A percentile compares a stretch with the other conserved stretches of the same genome.
Evolutionary conservation across 805 yeast species (phyloP).

Genomic region (Deakozyma indianensis): DNA sequence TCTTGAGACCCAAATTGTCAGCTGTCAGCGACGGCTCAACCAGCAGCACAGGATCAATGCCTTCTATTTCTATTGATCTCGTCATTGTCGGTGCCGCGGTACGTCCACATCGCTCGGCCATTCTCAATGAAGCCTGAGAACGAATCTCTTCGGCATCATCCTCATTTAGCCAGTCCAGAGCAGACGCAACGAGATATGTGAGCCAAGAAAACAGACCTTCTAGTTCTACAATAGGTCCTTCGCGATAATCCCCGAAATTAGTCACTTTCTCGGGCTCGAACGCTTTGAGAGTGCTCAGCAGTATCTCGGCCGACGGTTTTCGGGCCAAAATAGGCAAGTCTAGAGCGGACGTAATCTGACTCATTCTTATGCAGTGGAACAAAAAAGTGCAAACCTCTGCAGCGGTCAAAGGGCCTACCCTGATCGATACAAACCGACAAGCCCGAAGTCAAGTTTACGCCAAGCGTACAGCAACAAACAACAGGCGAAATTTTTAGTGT

Average conservation of each 20-base stretch:
- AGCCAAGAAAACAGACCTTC: slow-evolving; percentile 20
- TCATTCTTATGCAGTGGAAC: too few species aligned
- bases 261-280: slow-evolving; percentile 8
- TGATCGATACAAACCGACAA: too few species aligned
- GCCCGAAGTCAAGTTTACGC: too few species aligned
- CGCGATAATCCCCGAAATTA: slow-evolving; percentile 6
- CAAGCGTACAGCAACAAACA: too few species aligned
- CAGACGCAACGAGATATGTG: slow-evolving; percentile 15
- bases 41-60: slow-evolving; percentile 26
- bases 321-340: slow-evolving; percentile 17
- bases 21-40: slow-evolving; percentile 77
- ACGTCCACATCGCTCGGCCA: slow-evolving; percentile 75
- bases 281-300: slow-evolving; percentile 7
- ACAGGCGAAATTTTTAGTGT: too few species aligned
- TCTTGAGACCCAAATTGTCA: slow-evolving; percentile 80
- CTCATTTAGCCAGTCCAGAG: slow-evolving; percentile 31
- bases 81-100: slow-evolving; percentile 63
- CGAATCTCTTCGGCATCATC: slow-evolving; percentile 27
- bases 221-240: slow-evolving; percentile 8
- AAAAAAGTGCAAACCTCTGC: too few species aligned
- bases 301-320: slow-evolving; percentile 9
- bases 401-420: too few species aligned
- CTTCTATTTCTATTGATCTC: slow-evolving; percentile 39
- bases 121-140: slow-evolving; percentile 43
- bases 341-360: slow-evolving; percentile 12